Base-by-base conservation (phyloP, 371 early-diverging fungal genomes). In the Syncephalastrum contaminatum region DNA sequence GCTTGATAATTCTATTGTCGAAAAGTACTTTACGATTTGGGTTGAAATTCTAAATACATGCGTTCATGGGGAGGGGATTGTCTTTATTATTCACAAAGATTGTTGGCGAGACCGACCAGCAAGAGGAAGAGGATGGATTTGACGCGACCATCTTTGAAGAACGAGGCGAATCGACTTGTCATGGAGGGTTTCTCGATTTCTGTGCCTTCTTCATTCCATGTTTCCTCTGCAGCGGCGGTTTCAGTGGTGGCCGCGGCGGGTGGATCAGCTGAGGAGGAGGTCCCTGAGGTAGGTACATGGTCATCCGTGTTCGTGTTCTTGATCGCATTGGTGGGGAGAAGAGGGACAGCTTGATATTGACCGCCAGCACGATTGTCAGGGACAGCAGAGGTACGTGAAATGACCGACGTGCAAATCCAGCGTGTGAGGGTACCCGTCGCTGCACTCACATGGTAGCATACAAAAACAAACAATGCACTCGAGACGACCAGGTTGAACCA, bases 401-500 rank as follows among this genome's bases (percentile, higher is more conserved):
- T 30, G 36, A 30, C 45, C 19, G 36, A 50, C 18, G 51, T n/a
- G 41, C 73, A 73, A 42, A 76, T 58, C 67, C 69, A 73, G 6
- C 24, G 40, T 2, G 82, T 65, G 15, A 86, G 63, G 4, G 65
- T 69, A n/a, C 76, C 78, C 2, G 86, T 83, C 2, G 83, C 71
- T 14, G 72, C 62, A 16, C 77, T 78, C 39, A 86, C 66, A 18
- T 70, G 57, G 54, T 82, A 72, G 24, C 83, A 75, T 25, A 87
- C 60, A 36, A 59, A 76, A 5, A 86, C 50, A 66, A 90, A 90
- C 20, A 87, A 53, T 14, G 82, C 46, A 2, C 77, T 73, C 2
- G 80, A 74, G 1, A 84, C 48, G 0, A 56, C 54, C 19, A 87
- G 51, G 58, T 87, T 87, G 49, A 75, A 36, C 67, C 80, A 83